Evolutionary conservation across 2,329 filamentous ascomycete species (phyloP), one percentile per base, ranked within the genome.

Genomic region (Immersiporthe knoxdaviesiana): DNA sequence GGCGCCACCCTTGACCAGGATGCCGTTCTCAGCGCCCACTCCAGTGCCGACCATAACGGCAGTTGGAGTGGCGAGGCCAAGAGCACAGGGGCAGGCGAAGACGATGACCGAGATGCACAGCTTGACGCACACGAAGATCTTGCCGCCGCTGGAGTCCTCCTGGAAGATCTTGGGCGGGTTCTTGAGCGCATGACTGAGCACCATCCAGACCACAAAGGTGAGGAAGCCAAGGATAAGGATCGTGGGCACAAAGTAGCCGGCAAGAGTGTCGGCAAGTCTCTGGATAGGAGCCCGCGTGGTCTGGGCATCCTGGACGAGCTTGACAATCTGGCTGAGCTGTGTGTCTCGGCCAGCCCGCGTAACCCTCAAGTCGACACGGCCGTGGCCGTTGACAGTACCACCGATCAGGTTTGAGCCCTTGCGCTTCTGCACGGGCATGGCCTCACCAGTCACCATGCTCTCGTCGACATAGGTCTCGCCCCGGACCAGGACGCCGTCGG

Each of bases 11-110:
- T 99, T 99, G 78, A 98, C 94, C n/a, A 99, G 84, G 74, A 99
- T 99, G 32, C 96, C 96, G 74, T 97, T 91, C 79, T 97, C 92
- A 2, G 96, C 96, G 64, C 96, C 96, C 41, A 97, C 90, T 70
- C 96, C 96, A n/a, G 96, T 98, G 58, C 96, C 96, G 39, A 99
- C 96, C 96, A 99, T 98, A 78, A 99, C 94, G 2, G 96, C 96
- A 0, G 96, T 99, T 2, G 96, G 96, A 1, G 96, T 98, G 32
- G 94, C 94, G 24, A 99, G 86, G 68, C 96, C 96, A n/a, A 99
- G 88, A 1, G 96, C 96, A 77, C 96, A 99, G 24, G 96, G 96
- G 77, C 96, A 99, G 5, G 96, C 96, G 79, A 99, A 97, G 27
- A 98, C 96, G 76, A 99, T 97, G 73, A 99, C 96, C 0, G 96